These are phyloP conservation scores for Monoraphidium neglectum DNA, from an alignment of 139 green algal species.

Conservation along the genomic window DNA sequence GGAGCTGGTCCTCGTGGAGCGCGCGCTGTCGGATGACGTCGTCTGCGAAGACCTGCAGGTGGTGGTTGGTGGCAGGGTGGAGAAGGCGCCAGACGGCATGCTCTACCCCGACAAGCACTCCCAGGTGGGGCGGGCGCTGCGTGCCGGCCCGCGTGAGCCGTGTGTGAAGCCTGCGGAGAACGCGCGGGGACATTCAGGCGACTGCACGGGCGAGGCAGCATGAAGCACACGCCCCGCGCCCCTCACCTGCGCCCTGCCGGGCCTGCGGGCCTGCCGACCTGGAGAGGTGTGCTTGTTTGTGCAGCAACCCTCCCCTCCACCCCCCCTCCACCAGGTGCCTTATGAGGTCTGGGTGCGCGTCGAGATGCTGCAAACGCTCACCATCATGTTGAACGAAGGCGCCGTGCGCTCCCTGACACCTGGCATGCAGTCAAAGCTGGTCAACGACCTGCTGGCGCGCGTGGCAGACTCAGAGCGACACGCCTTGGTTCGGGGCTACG, in stretches of 20 bases:
- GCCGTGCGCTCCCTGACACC: slow-evolving; percentile 15
- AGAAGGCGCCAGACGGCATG: slow-evolving; percentile 20
- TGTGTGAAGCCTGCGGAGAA: neutral
- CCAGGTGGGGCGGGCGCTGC: neutral
- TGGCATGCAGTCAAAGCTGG: slow-evolving; percentile 27
- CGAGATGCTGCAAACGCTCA: slow-evolving; percentile 30
- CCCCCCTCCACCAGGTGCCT: neutral
- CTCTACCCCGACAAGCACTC: slow-evolving; percentile 21
- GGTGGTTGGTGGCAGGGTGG: neutral
- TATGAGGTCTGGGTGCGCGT: slow-evolving; percentile 27
- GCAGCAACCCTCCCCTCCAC: too few relatives aligned
- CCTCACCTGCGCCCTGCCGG: too few relatives aligned
- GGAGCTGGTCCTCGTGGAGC: slow-evolving; percentile 27
- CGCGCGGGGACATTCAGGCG: too few relatives aligned
- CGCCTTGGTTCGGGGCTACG: slow-evolving; percentile 16
- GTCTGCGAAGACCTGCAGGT: slow-evolving; percentile 24
- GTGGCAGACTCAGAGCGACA: neutral
- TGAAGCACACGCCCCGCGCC: too few relatives aligned
- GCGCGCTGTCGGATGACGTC: slow-evolving; percentile 1
- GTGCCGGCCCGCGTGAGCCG: too few relatives aligned
- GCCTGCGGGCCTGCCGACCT: too few relatives aligned
- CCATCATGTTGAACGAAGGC: slow-evolving; percentile 25
- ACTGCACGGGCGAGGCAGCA: too few relatives aligned
- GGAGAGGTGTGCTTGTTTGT: too few relatives aligned
- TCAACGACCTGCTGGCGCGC: slow-evolving; percentile 10